Percentiles rank a stretch among this genome's conserved stretches.
phyloP scores from a whole-genome alignment of 2,329 filamentous ascomycete genomes.

The Monosporascus ibericus region DNA sequence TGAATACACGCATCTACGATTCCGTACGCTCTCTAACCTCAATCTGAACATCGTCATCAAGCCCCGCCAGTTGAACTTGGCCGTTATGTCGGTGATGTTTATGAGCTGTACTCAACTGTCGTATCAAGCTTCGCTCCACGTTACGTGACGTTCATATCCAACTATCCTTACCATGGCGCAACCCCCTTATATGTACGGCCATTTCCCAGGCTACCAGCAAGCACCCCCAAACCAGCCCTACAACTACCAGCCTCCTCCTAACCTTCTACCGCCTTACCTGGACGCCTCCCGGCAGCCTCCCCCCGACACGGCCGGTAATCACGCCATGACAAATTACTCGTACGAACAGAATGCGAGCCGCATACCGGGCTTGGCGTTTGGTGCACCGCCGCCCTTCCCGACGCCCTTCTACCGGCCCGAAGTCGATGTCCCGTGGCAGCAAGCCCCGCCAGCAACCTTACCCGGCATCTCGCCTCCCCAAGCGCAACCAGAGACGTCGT shows the following conservation, averaged over 20 bases:
- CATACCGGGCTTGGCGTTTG: conserved; percentile 34
- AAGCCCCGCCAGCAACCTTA: background rate
- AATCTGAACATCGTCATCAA: too few relatives aligned
- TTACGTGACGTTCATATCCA: conserved; percentile 5
- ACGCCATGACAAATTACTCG: conserved; percentile 25
- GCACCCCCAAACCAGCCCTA: conserved; percentile 17
- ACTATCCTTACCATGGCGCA: conserved; percentile 30
- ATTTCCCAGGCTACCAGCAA: conserved; percentile 21
- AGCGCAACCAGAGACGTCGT: background rate
- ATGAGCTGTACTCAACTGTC: conserved; percentile 1
- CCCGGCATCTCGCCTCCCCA: background rate
- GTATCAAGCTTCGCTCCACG: conserved; percentile 4
- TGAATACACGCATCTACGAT: too few relatives aligned
- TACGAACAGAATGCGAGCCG: conserved; percentile 32
- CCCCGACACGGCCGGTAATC: conserved; percentile 15
- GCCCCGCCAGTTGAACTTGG: too few relatives aligned
- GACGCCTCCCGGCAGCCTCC: conserved; percentile 8
- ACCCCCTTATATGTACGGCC: conserved; percentile 30
- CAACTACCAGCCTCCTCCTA: conserved; percentile 9
- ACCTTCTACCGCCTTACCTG: conserved; percentile 5
- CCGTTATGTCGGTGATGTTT: background rate
- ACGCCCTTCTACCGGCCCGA: conserved; percentile 7
- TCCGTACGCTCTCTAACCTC: too few relatives aligned
- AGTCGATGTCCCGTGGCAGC: conserved; percentile 9
- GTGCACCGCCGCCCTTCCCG: conserved; percentile 11